phyloP scores from a whole-genome alignment of 495 filamentous ascomycete species.

The Aspergillus conjunctus region DNA sequence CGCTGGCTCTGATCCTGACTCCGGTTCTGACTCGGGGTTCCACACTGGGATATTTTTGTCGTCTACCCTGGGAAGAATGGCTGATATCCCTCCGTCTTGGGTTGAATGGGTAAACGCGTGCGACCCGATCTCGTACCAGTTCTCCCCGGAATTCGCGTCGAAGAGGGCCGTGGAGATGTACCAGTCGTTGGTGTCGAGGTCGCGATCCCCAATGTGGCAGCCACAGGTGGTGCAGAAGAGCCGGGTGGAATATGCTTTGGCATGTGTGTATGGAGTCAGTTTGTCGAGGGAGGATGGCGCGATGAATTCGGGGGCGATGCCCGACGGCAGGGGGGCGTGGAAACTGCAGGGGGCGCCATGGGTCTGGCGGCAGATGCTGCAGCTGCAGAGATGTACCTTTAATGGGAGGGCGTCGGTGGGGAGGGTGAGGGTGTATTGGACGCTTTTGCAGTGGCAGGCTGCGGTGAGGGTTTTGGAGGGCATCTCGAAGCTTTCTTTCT shows the following conservation, averaged over 20 bases:
- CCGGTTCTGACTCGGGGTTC: conserved; percentile 7
- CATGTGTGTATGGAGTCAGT: conserved; percentile 40
- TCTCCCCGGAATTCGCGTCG: conserved; percentile 23
- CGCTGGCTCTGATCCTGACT: not conserved
- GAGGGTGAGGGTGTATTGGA: conserved; percentile 36
- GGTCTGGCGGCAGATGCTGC: conserved; percentile 60
- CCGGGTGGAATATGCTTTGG: conserved; percentile 22
- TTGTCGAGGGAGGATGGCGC: conserved; percentile 29
- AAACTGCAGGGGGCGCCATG: conserved; percentile 58
- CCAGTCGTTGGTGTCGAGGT: conserved; percentile 19
- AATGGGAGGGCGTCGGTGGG: conserved; percentile 30
- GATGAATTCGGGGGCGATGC: conserved; percentile 35
- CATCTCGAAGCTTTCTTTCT: not conserved
- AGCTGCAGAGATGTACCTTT: conserved; percentile 60
- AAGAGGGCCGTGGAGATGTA: conserved; percentile 39
- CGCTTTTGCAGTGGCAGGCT: conserved; percentile 56
- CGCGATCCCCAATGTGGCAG: conserved; percentile 39
- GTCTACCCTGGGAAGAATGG: conserved; percentile 38
- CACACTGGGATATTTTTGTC: conserved; percentile 25
- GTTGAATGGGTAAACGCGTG: conserved; percentile 51
- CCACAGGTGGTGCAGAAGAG: conserved; percentile 52
- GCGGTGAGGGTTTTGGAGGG: conserved; percentile 31
- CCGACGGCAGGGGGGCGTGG: conserved; percentile 48
- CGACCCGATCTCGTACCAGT: conserved; percentile 35
- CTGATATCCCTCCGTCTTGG: conserved; percentile 44